phyloP scores from a whole-genome alignment of 1,284 basidiomycete genomes.

The Fomitopsis pinicola region DNA sequence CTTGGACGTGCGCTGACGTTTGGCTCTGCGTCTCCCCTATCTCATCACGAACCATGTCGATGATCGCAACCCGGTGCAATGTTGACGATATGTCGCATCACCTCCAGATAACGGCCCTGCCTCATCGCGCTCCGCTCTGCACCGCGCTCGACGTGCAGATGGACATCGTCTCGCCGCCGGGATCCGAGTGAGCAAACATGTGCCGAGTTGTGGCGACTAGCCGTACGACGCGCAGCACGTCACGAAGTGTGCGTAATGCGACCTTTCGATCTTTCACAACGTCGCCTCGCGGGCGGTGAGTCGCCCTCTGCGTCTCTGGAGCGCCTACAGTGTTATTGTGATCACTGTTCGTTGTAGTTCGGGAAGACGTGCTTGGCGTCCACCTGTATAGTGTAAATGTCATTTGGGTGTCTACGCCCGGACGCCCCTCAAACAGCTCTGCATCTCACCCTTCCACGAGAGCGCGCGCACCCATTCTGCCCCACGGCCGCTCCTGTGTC shows the following conservation, averaged over 20 bases:
- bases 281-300: slow-evolving; percentile 26
- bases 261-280: not conserved
- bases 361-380: slow-evolving; percentile 29
- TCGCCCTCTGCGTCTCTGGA: not conserved
- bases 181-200: slow-evolving; percentile 53
- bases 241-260: slow-evolving; percentile 25
- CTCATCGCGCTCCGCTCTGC: not conserved
- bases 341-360: slow-evolving; percentile 15
- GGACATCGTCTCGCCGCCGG: slow-evolving; percentile 61
- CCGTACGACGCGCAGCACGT: slow-evolving; percentile 46
- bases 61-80: too few relatives aligned
- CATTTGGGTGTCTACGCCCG: slow-evolving; percentile 13
- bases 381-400: slow-evolving; percentile 31
- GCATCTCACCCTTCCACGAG: not conserved
- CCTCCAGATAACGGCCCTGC: not conserved
- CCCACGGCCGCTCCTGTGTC: too few relatives aligned
- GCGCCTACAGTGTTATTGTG: not conserved
- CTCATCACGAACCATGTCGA: too few relatives aligned
- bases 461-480: too few relatives aligned
- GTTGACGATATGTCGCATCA: not conserved
- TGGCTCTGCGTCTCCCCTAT: not conserved
- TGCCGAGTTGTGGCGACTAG: slow-evolving; percentile 58
- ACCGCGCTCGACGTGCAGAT: slow-evolving; percentile 29
- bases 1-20: not conserved
- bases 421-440: not conserved